phyloP scores from a whole-genome alignment of 2,329 filamentous ascomycete species.

The Epichloe elymi region DNA sequence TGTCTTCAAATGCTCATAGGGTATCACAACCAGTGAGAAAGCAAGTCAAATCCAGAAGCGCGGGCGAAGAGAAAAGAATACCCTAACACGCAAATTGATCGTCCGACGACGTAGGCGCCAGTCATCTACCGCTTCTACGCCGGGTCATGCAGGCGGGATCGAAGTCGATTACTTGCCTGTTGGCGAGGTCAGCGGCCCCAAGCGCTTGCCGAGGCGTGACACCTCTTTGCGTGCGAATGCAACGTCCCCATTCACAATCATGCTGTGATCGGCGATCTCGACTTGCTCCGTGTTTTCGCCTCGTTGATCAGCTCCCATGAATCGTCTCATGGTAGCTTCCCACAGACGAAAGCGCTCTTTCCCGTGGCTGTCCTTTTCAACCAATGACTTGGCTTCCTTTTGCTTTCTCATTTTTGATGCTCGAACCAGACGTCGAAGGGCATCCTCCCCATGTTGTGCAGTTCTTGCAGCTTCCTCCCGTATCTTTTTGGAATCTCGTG shows the following conservation, averaged over 20 bases:
- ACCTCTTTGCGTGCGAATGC: constrained; percentile 40
- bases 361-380: constrained; percentile 37
- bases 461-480: constrained; percentile 46
- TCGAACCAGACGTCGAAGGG: constrained; percentile 43
- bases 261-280: constrained; percentile 49
- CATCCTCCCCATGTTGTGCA: constrained; percentile 49
- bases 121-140: not conserved
- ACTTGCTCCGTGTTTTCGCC: constrained; percentile 23
- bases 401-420: constrained; percentile 52
- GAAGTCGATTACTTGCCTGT: not conserved
- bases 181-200: constrained; percentile 11
- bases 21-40: constrained; percentile 1
- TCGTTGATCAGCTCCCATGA: constrained; percentile 26
- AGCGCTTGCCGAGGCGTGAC: constrained; percentile 32
- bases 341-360: constrained; percentile 45
- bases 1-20: not conserved
- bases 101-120: not conserved
- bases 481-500: constrained; percentile 41
- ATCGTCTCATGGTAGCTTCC: constrained; percentile 46
- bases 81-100: not conserved
- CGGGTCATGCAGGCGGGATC: not conserved
- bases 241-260: constrained; percentile 48
- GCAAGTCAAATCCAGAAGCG: not conserved
- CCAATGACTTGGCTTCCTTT: constrained; percentile 46
- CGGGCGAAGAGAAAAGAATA: not conserved